Conservation (phyloP, 192 early-diverging fungal species). For the Umbelopsis ramanniana region DNA sequence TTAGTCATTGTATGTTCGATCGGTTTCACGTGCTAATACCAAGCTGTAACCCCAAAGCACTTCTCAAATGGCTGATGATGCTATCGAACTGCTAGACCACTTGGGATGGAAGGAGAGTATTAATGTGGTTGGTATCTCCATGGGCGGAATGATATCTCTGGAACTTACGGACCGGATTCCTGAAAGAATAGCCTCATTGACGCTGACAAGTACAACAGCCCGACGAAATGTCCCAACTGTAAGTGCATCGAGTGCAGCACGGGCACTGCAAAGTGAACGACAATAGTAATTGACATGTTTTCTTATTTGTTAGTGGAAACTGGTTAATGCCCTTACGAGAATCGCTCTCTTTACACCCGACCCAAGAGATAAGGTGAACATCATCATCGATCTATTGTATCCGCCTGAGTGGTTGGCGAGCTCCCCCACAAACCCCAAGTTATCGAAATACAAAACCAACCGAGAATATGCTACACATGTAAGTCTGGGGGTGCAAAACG, state of each 20-base stretch:
- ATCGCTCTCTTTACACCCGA: constrained; percentile 34
- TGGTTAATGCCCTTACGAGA: constrained; percentile 29
- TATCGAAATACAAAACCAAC: constrained; percentile 31
- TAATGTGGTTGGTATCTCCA: constrained; percentile 80
- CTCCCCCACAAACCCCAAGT: constrained; percentile 25
- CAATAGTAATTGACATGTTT: too few relatives aligned
- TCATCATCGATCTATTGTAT: constrained; percentile 43
- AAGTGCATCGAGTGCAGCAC: neutral
- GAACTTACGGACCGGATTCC: constrained; percentile 67
- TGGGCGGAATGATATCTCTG: constrained; percentile 88
- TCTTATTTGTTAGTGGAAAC: constrained; percentile 22
- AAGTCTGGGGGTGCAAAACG: neutral
- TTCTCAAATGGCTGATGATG: constrained; percentile 81
- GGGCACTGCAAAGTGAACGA: neutral
- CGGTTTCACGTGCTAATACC: neutral
- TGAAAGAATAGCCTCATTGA: constrained; percentile 58
- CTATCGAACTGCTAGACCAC: constrained; percentile 66
- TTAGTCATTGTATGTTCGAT: neutral
- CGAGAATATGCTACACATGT: constrained; percentile 28
- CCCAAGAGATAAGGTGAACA: constrained; percentile 36
- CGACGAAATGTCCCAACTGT: constrained; percentile 47
- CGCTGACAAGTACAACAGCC: constrained; percentile 63
- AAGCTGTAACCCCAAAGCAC: constrained; percentile 45
- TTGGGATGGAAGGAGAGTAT: constrained; percentile 73
- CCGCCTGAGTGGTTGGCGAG: constrained; percentile 44